Evolutionary conservation across 2,329 filamentous ascomycete genomes (phyloP).

Genomic region (Aspergillus viridinutans): DNA sequence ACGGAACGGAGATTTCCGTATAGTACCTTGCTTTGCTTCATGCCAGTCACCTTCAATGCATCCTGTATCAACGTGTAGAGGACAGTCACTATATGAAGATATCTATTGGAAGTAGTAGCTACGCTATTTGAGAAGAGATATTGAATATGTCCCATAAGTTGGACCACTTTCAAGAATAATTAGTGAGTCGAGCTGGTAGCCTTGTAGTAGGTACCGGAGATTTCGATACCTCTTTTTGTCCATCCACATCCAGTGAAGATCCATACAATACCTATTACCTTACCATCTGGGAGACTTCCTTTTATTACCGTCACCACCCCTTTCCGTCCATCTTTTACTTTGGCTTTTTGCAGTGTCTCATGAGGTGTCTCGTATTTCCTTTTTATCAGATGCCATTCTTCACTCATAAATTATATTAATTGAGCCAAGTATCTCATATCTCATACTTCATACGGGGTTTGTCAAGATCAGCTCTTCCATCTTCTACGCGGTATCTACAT

Average conservation of each 20-base stretch:
- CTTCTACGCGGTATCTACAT: conserved; percentile 18
- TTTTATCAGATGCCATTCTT: not conserved
- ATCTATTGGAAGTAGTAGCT: not conserved
- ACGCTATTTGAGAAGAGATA: not conserved
- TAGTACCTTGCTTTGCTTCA: not conserved
- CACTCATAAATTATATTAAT: not conserved
- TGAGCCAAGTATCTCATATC: not conserved
- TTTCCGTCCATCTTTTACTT: not conserved
- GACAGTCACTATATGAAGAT: not conserved
- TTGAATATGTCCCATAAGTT: not conserved
- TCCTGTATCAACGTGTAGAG: not conserved
- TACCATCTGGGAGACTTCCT: not conserved
- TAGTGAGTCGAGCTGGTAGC: not conserved
- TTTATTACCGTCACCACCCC: not conserved
- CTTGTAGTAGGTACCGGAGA: not conserved
- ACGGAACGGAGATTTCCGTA: not conserved
- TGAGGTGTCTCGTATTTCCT: not conserved
- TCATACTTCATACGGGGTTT: not conserved
- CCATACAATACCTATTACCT: not conserved
- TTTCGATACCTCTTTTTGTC: not conserved
- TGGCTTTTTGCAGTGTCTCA: not conserved
- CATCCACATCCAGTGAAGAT: too few species aligned
- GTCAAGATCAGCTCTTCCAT: not conserved
- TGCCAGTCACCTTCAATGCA: not conserved
- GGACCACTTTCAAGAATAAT: not conserved